Conservation (phyloP, 129 eudicot species). For the Cynara cardunculus region DNA sequence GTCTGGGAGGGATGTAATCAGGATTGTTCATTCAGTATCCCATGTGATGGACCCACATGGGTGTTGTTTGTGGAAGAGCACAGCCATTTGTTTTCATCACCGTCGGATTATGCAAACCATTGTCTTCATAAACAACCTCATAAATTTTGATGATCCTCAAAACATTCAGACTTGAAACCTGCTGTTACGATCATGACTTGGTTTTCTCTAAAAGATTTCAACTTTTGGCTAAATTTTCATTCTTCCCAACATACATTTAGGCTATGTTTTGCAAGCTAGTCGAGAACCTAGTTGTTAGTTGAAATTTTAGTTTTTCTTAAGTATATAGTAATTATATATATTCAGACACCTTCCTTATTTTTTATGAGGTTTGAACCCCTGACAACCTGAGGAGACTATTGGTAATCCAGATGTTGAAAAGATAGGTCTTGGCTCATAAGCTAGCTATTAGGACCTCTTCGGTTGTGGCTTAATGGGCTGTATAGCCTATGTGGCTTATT, state of each 20-base stretch:
- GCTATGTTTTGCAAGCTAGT: neutral
- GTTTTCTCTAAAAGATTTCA: neutral
- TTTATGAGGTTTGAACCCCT: too few relatives aligned
- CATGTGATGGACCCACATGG: conserved; percentile 53
- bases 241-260: too few relatives aligned
- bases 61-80: conserved; percentile 18
- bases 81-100: neutral
- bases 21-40: conserved; percentile 41
- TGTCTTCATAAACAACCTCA: neutral
- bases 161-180: neutral
- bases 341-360: too few relatives aligned
- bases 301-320: too few relatives aligned
- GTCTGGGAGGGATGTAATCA: conserved; percentile 29
- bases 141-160: neutral
- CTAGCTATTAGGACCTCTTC: too few relatives aligned
- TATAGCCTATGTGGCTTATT: too few relatives aligned
- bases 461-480: too few relatives aligned
- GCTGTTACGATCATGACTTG: neutral
- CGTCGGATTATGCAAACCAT: neutral
- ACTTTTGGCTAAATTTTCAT: neutral
- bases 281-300: too few relatives aligned
- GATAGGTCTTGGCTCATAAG: neutral
- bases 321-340: too few relatives aligned
- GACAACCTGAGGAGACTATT: too few relatives aligned
- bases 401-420: neutral